Evolutionary conservation across 2,329 filamentous ascomycete genomes (phyloP).

Genomic region (Microsporum canis): DNA sequence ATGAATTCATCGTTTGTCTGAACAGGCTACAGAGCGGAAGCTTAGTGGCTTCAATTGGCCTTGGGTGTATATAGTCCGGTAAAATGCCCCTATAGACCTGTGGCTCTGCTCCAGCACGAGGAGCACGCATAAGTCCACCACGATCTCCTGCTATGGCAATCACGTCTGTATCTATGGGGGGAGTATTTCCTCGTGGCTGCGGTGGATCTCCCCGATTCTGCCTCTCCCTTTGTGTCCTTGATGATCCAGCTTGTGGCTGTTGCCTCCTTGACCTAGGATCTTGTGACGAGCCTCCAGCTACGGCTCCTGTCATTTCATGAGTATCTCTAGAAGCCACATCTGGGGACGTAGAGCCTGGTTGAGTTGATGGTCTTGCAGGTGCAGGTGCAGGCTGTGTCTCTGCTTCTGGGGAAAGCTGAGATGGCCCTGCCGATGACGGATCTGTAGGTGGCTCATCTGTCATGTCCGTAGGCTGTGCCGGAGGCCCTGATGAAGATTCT

Average conservation of each 20-base stretch:
- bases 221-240: no score
- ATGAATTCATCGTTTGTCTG: not conserved
- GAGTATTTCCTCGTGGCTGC: not conserved
- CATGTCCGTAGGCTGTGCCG: not conserved
- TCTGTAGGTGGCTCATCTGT: not conserved
- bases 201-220: no score
- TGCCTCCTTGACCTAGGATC: no score
- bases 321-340: not conserved
- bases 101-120: not conserved
- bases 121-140: not conserved
- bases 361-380: not conserved
- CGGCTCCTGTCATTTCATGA: not conserved
- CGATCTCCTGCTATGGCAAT: not conserved
- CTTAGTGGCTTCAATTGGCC: not conserved
- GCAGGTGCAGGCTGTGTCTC: not conserved
- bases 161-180: not conserved
- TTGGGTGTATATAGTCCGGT: not conserved
- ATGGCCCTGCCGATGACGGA: not conserved
- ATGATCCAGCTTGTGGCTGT: no score
- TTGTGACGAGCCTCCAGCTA: no score
- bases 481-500: not conserved
- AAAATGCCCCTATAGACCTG: not conserved
- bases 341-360: not conserved
- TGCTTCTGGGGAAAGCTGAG: not conserved
- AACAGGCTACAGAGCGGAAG: not conserved